Base-by-base conservation (phyloP, 257 asterid species). In the Solanum ossicruentum region DNA sequence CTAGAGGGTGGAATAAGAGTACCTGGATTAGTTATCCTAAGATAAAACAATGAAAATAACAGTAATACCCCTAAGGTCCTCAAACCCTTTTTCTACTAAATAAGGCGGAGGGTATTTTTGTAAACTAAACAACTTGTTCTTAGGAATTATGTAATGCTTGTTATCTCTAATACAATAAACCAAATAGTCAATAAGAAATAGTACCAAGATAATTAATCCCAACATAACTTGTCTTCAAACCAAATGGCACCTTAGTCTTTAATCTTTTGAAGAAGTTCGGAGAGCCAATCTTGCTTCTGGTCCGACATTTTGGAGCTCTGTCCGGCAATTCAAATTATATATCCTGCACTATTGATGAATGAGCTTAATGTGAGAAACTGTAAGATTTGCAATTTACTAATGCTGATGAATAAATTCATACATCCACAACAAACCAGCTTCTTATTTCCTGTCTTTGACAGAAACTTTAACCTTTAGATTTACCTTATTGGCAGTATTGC, bases 401-500 rank as follows among this genome's bases (percentile, higher is more conserved):
- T 49, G 72, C 43, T 61, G 73, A 82, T 26, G 36, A 41, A 23
- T 58, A 7, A 20, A 84, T 65, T 41, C 41, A 57, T 47, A 41
- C 56, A 9, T 43, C 60, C 60, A 82, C 26, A 45, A 63, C 58
- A 60, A 82, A 20, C 63, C 32, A n/a, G 17, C 11, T 32, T 51
- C 11, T 71, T 32, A n/a, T 12, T 43, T 32, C 70, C 32, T 84
- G 83, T 52, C 45, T 66, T 39, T 8, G 23, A 43, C 72, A 75
- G 63, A 52, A 80, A 47, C 4, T 78, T 51, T 65, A 66, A 51
- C 39, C 51, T 41, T 52, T 67, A 28, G 47, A 65, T 17, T 47
- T 85, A 77, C 45, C 71, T 84, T 84, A 81, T 41, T 47, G 83
- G 28, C 89, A 90, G 92, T 67, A 80, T 88, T 47, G 92, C 92